Base-by-base conservation (phyloP, 2,329 filamentous ascomycete genomes). In the Grosmannia serpens region DNA sequence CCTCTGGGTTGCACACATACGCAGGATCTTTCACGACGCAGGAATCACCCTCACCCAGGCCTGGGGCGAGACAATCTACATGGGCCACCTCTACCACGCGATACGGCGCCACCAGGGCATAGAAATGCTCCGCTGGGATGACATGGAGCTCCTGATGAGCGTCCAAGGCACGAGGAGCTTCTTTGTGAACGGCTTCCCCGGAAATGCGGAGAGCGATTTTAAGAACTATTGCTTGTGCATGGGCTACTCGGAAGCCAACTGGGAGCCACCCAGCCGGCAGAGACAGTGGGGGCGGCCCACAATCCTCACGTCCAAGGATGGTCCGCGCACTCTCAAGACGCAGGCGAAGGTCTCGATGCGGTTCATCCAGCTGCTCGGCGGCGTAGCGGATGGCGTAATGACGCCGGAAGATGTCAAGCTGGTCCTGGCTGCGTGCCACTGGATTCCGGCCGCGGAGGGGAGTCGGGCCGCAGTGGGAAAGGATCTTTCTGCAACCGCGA, bases 51-150 rank as follows among this genome's bases (percentile, higher is more conserved):
- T 74, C 20, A 65, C 64, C 11, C 70, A 71, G 53, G 69, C 69
- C 1, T 77, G 70, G 70, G 72, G 72, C 1, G 72, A 73, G 0
- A 66, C 76, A 13, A 61, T 69, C 13, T 71, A 67, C 52, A 62
- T 68, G 0, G 62, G 60, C 1, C 75, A 79, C 53, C 62, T 79
- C 1, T 77, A 77, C 65, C 73, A 75, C 54, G 73, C 74, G 1
- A 56, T 72, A 1, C 50, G 54, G 1, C 56, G 66, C 15, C 69
- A 73, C 56, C 65, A 65, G 2, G 56, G 71, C 1, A 27, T 72
- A 1, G 8, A 49, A 0, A 4, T 56, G 0, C 57, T 26, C 1
- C 7, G 17, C 3, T 77, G 75, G 75, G 53, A 56, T 1, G 75
- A 78, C 61, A 73, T 78, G 70, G 70, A 75, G 1, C 10, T 73